These are phyloP conservation scores for Platanthera guangdongensis DNA, from an alignment of 106 monocot genomes.

Conservation along the genomic window DNA sequence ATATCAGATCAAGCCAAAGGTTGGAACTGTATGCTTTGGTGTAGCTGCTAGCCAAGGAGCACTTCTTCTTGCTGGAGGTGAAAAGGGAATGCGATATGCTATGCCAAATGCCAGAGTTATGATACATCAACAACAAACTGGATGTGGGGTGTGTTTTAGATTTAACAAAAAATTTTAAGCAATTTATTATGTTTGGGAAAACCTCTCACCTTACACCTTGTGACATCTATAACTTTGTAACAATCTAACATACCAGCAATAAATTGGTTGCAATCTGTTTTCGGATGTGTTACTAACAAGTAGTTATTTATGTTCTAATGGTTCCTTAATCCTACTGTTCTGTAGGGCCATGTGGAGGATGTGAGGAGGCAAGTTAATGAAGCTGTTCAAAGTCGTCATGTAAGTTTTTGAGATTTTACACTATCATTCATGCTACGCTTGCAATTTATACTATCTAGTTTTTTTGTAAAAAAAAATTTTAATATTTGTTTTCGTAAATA, in stretches of 20 bases:
- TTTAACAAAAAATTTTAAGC: neutral
- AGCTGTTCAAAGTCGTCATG: constrained; percentile 87
- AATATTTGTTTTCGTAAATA: no score
- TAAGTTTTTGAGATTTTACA: constrained; percentile 20
- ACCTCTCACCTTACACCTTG: neutral
- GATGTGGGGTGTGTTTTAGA: constrained; percentile 60
- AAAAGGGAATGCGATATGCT: constrained; percentile 90
- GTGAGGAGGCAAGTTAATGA: constrained; percentile 80
- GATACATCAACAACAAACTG: constrained; percentile 94
- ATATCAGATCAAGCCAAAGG: constrained; percentile 83
- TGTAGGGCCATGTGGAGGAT: constrained; percentile 84
- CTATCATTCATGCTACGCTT: no score
- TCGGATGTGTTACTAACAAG: constrained; percentile 1
- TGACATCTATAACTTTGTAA: neutral
- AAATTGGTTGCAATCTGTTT: neutral
- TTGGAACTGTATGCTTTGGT: constrained; percentile 87
- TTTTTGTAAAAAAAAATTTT: no score
- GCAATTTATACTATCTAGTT: no score
- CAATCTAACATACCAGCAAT: neutral
- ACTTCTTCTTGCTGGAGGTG: constrained; percentile 92
- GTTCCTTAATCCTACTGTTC: neutral
- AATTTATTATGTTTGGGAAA: no score
- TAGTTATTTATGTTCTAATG: neutral
- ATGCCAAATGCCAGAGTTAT: constrained; percentile 94
- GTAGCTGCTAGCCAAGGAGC: constrained; percentile 90